Conservation (phyloP, 495 filamentous ascomycete genomes). For the Xylaria palmicola region DNA sequence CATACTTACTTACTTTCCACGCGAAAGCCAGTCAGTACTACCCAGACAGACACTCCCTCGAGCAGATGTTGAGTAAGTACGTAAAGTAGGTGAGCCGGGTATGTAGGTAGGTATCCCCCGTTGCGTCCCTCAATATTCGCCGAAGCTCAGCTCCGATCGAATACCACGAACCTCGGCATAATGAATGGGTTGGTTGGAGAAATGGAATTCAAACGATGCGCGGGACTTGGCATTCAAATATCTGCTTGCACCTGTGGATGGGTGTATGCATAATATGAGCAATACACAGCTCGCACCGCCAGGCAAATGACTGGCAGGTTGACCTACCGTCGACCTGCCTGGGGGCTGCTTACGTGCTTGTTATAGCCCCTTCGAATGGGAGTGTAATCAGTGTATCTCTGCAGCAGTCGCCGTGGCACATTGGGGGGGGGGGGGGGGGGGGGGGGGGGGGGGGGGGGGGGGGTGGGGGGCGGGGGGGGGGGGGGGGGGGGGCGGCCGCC, state of each 20-base stretch:
- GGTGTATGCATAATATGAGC: background rate
- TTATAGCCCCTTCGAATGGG: background rate
- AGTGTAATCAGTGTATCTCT: background rate
- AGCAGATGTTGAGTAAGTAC: too few relatives aligned
- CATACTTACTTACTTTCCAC: too few relatives aligned
- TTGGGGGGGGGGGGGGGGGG: background rate
- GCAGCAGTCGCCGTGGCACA: background rate
- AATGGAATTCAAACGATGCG: background rate
- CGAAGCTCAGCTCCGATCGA: too few relatives aligned
- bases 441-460: slow-evolving; percentile 2
- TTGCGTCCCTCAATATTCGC: too few relatives aligned
- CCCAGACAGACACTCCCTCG: too few relatives aligned
- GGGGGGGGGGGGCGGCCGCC: slow-evolving; percentile 12
- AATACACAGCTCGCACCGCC: background rate
- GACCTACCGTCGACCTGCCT: background rate
- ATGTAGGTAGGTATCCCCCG: too few relatives aligned
- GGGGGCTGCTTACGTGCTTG: background rate
- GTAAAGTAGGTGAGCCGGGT: too few relatives aligned
- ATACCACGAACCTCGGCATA: too few relatives aligned
- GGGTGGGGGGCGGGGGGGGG: background rate
- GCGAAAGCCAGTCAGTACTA: too few relatives aligned
- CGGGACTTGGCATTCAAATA: too few relatives aligned
- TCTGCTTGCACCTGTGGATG: background rate
- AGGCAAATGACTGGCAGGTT: background rate
- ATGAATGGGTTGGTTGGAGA: background rate